Evolutionary conservation across 1,284 basidiomycete species (phyloP).

Genomic region (Irpex sp.): DNA sequence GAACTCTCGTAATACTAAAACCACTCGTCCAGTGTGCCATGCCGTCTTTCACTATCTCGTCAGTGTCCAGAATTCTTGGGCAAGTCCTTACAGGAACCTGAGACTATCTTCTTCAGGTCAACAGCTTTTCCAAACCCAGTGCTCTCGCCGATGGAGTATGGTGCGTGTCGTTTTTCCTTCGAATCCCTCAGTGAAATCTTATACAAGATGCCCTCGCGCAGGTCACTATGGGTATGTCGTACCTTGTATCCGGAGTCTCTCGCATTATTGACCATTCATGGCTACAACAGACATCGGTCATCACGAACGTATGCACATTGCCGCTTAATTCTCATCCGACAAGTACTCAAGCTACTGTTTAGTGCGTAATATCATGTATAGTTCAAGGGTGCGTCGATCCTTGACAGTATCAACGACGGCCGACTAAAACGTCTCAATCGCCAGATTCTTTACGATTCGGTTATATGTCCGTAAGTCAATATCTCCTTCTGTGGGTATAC

Average conservation of each 20-base stretch:
- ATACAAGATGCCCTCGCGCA: no score
- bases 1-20: neutral
- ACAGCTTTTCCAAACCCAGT: constrained; percentile 2
- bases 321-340: neutral
- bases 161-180: no score
- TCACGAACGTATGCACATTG: constrained; percentile 7
- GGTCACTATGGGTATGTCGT: constrained; percentile 9
- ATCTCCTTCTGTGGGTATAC: neutral
- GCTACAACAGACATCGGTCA: constrained; percentile 1
- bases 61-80: neutral
- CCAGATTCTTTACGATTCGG: constrained; percentile 9
- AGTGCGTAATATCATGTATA: constrained; percentile 9
- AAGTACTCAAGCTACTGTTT: neutral
- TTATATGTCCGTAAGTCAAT: constrained; percentile 5
- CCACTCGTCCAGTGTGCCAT: constrained; percentile 6
- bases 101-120: neutral
- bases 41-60: constrained; percentile 11
- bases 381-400: constrained; percentile 8
- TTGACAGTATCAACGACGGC: neutral
- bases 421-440: neutral
- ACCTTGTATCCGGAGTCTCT: neutral
- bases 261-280: neutral
- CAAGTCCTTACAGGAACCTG: neutral
- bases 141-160: constrained; percentile 4
- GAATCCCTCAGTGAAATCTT: no score